Evolutionary conservation across 2,329 filamentous ascomycete species (phyloP).

Genomic region (Corynespora cassiicola): DNA sequence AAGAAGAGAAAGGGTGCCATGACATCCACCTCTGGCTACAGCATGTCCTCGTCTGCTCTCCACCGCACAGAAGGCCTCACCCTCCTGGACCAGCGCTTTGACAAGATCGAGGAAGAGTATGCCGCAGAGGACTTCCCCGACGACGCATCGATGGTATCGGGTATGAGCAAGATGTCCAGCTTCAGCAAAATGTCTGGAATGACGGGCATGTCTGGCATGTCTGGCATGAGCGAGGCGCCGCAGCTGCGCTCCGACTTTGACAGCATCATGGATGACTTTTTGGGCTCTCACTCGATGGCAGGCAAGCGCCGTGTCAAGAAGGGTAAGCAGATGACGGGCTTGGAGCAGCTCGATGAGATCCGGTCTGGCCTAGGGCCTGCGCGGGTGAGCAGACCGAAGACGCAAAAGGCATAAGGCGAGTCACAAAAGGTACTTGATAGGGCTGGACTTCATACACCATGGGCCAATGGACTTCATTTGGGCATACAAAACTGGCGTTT

Average conservation of each 20-base stretch:
- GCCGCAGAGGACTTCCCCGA: slow-evolving; percentile 50
- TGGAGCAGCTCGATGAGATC: slow-evolving; percentile 91
- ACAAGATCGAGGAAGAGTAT: slow-evolving; percentile 85
- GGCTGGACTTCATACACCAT: too few species aligned
- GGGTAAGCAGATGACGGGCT: slow-evolving; percentile 78
- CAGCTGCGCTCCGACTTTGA: slow-evolving; percentile 82
- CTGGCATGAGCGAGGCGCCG: slow-evolving; percentile 47
- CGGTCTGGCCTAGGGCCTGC: slow-evolving; percentile 80
- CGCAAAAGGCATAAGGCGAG: slow-evolving; percentile 21
- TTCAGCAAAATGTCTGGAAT: slow-evolving; percentile 45
- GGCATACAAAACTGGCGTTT: too few species aligned
- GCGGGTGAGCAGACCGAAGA: slow-evolving; percentile 54
- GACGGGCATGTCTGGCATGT: slow-evolving; percentile 33
- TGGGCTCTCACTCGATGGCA: slow-evolving; percentile 74
- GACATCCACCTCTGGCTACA: slow-evolving; percentile 86
- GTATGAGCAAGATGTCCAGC: slow-evolving; percentile 60
- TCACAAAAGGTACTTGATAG: too few species aligned
- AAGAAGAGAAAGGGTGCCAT: slow-evolving; percentile 97
- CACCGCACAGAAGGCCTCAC: slow-evolving; percentile 86
- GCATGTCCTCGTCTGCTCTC: slow-evolving; percentile 88
- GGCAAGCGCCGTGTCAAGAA: slow-evolving; percentile 78
- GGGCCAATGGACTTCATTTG: too few species aligned
- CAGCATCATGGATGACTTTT: slow-evolving; percentile 89
- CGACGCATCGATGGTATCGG: slow-evolving; percentile 55
- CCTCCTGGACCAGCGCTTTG: slow-evolving; percentile 87